A percentile compares a stretch with the other conserved stretches of the same genome.
Conservation (phyloP, 495 filamentous ascomycete genomes). For the Aspergillus coremiiformis region DNA sequence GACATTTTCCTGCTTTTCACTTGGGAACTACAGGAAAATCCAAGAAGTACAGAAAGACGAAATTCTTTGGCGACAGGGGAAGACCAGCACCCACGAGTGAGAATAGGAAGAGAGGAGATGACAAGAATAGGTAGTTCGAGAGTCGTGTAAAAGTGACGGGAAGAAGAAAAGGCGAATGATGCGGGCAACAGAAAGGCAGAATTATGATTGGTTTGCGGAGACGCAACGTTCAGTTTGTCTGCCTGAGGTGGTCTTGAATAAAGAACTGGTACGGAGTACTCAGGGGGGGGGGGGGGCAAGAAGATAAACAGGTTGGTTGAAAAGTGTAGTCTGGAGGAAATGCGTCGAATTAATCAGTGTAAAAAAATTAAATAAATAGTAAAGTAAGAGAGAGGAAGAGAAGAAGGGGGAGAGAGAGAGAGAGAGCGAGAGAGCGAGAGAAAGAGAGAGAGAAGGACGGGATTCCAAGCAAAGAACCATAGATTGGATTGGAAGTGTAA, state of each 20-base stretch:
- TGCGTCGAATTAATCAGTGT: not conserved
- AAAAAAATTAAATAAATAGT: not conserved
- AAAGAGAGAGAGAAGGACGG: not conserved
- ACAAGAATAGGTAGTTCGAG: not conserved
- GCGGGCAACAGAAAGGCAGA: not conserved
- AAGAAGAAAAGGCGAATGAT: conserved; percentile 4
- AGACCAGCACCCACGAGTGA: not conserved
- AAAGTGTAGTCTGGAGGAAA: not conserved
- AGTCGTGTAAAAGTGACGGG: not conserved
- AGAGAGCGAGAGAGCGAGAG: not conserved
- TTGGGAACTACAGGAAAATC: not conserved
- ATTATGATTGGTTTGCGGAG: conserved; percentile 1
- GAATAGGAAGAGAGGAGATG: not conserved
- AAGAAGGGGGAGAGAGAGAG: too few species aligned
- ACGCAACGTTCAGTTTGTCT: not conserved
- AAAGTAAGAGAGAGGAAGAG: too few species aligned
- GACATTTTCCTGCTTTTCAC: conserved; percentile 32
- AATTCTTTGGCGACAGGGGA: not conserved
- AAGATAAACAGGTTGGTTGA: not conserved
- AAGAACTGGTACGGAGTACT: too few species aligned
- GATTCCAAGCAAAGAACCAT: conserved; percentile 4
- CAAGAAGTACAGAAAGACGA: not conserved
- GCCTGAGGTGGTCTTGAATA: too few species aligned
- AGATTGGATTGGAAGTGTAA: too few species aligned
- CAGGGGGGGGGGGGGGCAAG: too few species aligned